Conservation (phyloP, 2,329 filamentous ascomycete species). For the Fusarium papillatum region DNA sequence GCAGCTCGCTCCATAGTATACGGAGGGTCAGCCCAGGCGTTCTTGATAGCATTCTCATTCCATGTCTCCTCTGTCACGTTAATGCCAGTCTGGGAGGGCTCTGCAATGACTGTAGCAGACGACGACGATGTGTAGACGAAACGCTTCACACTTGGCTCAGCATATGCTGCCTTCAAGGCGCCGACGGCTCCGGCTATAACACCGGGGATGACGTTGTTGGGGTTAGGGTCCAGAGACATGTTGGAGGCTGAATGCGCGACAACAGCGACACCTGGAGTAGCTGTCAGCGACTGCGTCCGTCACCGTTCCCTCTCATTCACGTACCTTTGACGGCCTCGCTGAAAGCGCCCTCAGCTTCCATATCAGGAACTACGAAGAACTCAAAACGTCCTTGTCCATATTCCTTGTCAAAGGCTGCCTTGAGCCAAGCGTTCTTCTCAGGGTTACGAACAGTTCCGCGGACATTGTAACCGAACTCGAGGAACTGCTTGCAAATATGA, state of each 20-base stretch:
- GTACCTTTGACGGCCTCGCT: conserved; percentile 45
- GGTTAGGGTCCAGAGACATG: conserved; percentile 49
- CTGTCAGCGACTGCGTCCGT: no score
- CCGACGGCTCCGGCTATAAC: conserved; percentile 44
- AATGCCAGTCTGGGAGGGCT: not conserved
- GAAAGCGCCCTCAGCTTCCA: conserved; percentile 44
- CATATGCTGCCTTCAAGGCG: conserved; percentile 51
- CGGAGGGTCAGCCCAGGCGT: conserved; percentile 53
- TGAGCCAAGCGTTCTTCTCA: conserved; percentile 50
- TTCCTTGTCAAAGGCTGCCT: conserved; percentile 45
- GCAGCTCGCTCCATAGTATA: conserved; percentile 45
- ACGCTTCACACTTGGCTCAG: conserved; percentile 51
- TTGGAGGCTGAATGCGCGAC: conserved; percentile 55
- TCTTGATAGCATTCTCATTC: conserved; percentile 49
- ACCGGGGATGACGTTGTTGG: conserved; percentile 52
- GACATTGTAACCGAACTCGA: conserved; percentile 56
- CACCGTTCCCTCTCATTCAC: no score
- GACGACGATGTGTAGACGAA: conserved; percentile 48
- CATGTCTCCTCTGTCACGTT: conserved; percentile 41
- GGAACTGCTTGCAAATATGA: conserved; percentile 54
- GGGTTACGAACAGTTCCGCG: conserved; percentile 57
- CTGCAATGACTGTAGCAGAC: not conserved
- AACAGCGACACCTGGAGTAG: conserved; percentile 37
- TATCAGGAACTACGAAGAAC: conserved; percentile 50
- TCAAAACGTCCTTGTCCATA: conserved; percentile 52